A percentile compares a stretch with the other conserved stretches of the same genome.
Conservation (phyloP, 164 flowering plant genomes). For the Stephania cephalantha region DNA sequence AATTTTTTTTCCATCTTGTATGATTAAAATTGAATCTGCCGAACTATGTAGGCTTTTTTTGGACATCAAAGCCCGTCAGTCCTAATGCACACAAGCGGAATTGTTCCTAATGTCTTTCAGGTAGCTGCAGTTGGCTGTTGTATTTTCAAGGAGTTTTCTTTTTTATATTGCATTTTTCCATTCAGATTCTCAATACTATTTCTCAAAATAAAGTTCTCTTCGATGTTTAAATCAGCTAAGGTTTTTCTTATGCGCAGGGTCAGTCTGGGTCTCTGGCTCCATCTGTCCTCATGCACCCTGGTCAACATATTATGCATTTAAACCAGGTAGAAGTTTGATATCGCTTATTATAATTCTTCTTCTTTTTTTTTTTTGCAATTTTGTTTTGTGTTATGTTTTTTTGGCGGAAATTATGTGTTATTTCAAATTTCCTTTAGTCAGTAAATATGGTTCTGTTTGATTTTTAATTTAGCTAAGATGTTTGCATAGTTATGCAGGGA, state of each 20-base stretch:
- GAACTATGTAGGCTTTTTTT: background rate
- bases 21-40: background rate
- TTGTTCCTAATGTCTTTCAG: background rate
- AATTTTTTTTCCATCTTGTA: background rate
- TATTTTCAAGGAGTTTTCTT: background rate
- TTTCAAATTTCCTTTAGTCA: too few relatives aligned
- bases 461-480: background rate
- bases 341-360: background rate
- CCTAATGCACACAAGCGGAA: background rate
- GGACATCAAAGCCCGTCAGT: background rate
- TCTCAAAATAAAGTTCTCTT: background rate
- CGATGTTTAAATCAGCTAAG: background rate
- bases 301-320: slow-evolving; percentile 3
- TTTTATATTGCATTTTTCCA: background rate
- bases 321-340: background rate
- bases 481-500: background rate
- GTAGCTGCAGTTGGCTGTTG: background rate
- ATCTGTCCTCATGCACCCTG: slow-evolving; percentile 1
- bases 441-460: background rate
- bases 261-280: background rate
- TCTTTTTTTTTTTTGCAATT: background rate
- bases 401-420: too few relatives aligned
- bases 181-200: background rate
- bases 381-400: too few relatives aligned
- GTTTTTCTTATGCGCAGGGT: background rate